These are phyloP conservation scores for Mycena epipterygia DNA, from an alignment of 768 basidiomycete genomes.

Conservation along the genomic window DNA sequence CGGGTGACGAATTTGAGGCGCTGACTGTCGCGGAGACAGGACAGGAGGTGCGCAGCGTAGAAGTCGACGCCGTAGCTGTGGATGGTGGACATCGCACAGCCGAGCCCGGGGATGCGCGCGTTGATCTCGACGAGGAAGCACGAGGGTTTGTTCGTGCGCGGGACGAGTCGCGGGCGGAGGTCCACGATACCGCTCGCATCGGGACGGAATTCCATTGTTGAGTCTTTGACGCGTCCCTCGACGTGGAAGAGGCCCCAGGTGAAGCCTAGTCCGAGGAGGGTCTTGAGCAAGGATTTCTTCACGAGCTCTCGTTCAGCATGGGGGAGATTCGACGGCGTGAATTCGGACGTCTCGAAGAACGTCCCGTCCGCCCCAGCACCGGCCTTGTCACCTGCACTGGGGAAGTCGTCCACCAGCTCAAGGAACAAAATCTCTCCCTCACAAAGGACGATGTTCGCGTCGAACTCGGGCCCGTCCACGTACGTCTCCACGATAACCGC, in stretches of 20 bases:
- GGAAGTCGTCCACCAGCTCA: conserved; percentile 30
- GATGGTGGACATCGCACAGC: conserved; percentile 24
- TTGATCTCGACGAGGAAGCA: conserved; percentile 33
- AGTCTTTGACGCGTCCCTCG: conserved; percentile 31
- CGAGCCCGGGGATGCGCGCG: conserved; percentile 30
- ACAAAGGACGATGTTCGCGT: conserved; percentile 27
- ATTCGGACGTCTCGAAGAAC: conserved; percentile 33
- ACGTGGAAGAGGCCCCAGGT: conserved; percentile 31
- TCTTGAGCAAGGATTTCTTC: conserved; percentile 13
- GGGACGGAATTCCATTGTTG: conserved; percentile 24
- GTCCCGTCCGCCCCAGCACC: conserved; percentile 16
- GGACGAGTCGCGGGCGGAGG: conserved; percentile 9
- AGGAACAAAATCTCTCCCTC: conserved; percentile 26
- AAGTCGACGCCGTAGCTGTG: conserved; percentile 31
- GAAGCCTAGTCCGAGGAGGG: conserved; percentile 18
- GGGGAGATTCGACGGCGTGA: conserved; percentile 25
- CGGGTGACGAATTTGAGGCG: conserved; percentile 15
- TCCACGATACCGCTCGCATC: conserved; percentile 20
- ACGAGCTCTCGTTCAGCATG: conserved; percentile 16
- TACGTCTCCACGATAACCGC: conserved; percentile 30
- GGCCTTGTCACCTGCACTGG: conserved; percentile 18
- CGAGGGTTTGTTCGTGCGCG: neutral
- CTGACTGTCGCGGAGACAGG: conserved; percentile 20
- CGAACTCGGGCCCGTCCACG: conserved; percentile 29
- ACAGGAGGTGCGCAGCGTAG: conserved; percentile 24